These are phyloP conservation scores for Triticum dicoccoides DNA, from an alignment of 176 grass and related monocot genomes.

Conservation along the genomic window DNA sequence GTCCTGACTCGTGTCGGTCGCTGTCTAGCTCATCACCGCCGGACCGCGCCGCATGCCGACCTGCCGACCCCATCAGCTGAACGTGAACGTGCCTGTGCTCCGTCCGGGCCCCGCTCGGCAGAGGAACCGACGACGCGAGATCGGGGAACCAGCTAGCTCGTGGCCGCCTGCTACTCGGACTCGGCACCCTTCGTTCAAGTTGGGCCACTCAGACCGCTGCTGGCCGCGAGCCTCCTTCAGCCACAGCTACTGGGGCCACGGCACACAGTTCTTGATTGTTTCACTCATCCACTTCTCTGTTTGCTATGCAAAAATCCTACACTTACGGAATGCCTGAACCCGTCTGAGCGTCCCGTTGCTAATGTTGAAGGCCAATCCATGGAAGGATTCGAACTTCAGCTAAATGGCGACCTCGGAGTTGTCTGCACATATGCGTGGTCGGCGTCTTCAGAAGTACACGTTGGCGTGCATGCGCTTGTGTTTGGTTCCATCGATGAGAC, in stretches of 20 bases:
- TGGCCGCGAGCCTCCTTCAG: no score
- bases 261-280: not conserved
- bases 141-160: not conserved
- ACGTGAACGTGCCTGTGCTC: slow-evolving; percentile 17
- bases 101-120: not conserved
- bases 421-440: not conserved
- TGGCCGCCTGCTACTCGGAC: no score
- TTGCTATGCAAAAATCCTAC: not conserved
- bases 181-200: no score
- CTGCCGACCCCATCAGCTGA: not conserved
- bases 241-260: not conserved
- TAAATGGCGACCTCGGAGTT: not conserved
- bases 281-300: not conserved
- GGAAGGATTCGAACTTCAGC: not conserved
- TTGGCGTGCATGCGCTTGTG: not conserved
- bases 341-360: not conserved
- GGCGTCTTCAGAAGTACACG: not conserved
- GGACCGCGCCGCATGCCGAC: not conserved
- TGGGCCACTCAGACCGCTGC: no score
- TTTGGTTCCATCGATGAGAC: not conserved
- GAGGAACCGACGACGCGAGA: slow-evolving; percentile 9
- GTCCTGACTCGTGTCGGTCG: slow-evolving; percentile 24
- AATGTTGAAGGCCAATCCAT: not conserved
- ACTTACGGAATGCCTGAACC: not conserved
- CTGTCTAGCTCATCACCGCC: slow-evolving; percentile 22